These are phyloP conservation scores for Russula sp. DNA, from an alignment of 768 basidiomycete species.

Conservation along the genomic window DNA sequence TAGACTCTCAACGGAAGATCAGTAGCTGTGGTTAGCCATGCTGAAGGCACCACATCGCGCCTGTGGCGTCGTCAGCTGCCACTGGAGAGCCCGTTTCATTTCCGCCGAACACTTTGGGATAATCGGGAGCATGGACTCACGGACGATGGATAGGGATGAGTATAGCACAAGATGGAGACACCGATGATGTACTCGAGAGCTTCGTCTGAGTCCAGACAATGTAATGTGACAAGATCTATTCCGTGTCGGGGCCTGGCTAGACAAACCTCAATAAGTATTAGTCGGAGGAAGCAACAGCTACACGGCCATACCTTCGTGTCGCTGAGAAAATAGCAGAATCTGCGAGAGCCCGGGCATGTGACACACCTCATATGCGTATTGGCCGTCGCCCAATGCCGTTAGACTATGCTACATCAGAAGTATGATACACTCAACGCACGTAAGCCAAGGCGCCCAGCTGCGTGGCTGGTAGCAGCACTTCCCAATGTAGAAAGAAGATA, in stretches of 20 bases:
- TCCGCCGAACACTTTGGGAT: conserved; percentile 9
- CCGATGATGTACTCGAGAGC: conserved; percentile 1
- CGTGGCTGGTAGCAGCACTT: conserved; percentile 1
- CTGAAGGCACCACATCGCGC: conserved; percentile 14
- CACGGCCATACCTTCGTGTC: conserved; percentile 9
- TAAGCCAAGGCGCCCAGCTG: conserved; percentile 17
- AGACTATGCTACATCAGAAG: not conserved
- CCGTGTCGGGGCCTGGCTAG: not conserved
- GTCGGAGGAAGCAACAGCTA: conserved; percentile 10
- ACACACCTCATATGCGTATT: conserved; percentile 12
- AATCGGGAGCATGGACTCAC: conserved; percentile 10
- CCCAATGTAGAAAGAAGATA: conserved; percentile 18
- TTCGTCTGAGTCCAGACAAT: not conserved
- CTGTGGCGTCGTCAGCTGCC: conserved; percentile 22
- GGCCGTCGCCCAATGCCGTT: conserved; percentile 11
- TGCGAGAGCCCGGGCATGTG: conserved; percentile 6
- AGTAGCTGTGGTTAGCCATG: conserved; percentile 1
- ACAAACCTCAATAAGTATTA: conserved; percentile 2
- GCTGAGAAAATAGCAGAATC: not conserved
- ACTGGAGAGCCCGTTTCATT: conserved; percentile 7
- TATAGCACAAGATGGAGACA: conserved; percentile 6
- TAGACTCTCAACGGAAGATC: not conserved
- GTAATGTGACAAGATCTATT: conserved; percentile 2
- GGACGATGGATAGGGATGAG: conserved; percentile 1
- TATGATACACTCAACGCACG: conserved; percentile 7